phyloP scores from a whole-genome alignment of 177 flowering plant species.

The Vitis hybrid region DNA sequence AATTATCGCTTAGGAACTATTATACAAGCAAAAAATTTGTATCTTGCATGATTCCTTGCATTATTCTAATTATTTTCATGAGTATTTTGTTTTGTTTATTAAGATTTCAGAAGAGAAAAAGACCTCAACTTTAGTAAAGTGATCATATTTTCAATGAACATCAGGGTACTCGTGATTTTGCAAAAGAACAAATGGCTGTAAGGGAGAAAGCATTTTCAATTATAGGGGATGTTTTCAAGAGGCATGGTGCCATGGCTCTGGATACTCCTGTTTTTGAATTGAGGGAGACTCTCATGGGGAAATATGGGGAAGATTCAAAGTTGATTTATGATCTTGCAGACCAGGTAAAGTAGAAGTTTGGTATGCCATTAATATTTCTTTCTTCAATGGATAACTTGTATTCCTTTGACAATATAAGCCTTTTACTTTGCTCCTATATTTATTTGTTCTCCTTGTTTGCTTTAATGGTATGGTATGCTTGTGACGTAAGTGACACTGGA shows the following conservation, averaged over 20 bases:
- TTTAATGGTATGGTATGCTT: too few relatives aligned
- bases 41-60: background rate
- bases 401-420: background rate
- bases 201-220: conserved; percentile 82
- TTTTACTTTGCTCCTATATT: too few relatives aligned
- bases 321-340: conserved; percentile 98
- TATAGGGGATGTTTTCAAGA: conserved; percentile 73
- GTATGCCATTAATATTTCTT: background rate
- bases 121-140: too few relatives aligned
- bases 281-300: conserved; percentile 94
- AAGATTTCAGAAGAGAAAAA: background rate
- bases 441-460: too few relatives aligned
- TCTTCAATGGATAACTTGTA: background rate
- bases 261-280: conserved; percentile 97
- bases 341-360: conserved; percentile 49
- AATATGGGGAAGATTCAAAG: conserved; percentile 97
- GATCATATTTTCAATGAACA: conserved; percentile 3
- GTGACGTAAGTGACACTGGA: too few relatives aligned
- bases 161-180: conserved; percentile 97
- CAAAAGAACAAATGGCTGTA: conserved; percentile 90
- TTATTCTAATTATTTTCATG: background rate
- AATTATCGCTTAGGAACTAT: background rate
- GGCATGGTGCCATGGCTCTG: conserved; percentile 84
- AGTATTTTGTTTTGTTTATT: background rate
- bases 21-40: background rate